A percentile compares a stretch with the other conserved stretches of the same genome.
Conservation (phyloP, 768 basidiomycete genomes). For the Lyophyllum semitale region DNA sequence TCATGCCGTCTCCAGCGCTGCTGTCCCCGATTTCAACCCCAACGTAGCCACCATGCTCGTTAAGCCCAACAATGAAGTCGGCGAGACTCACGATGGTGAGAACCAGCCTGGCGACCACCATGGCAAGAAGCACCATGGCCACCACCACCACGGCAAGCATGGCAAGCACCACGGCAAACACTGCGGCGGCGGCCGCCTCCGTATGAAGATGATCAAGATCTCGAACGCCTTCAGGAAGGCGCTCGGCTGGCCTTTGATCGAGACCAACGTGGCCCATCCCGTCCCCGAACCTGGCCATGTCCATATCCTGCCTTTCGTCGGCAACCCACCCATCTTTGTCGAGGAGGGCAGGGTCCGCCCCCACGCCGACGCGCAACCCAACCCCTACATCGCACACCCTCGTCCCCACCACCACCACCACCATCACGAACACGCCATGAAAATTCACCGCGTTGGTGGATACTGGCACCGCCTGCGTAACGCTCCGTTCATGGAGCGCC, state of each 20-base stretch:
- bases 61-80: background rate
- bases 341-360: constrained; percentile 2
- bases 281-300: constrained; percentile 19
- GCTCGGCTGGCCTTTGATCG: constrained; percentile 55
- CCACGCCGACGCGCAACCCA: constrained; percentile 5
- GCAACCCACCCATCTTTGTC: constrained; percentile 21
- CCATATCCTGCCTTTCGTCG: constrained; percentile 36
- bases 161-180: constrained; percentile 12
- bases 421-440: too few species aligned
- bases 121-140: too few species aligned
- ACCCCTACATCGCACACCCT: constrained; percentile 19
- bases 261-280: constrained; percentile 14
- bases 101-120: too few species aligned
- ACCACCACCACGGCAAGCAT: background rate
- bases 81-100: background rate
- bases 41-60: constrained; percentile 19
- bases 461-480: constrained; percentile 28
- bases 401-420: constrained; percentile 25
- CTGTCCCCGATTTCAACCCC: constrained; percentile 21
- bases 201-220: constrained; percentile 50
- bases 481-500: constrained; percentile 54
- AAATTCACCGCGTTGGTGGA: too few species aligned
- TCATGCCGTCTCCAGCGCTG: constrained; percentile 32
- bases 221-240: constrained; percentile 57
- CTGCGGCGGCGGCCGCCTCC: constrained; percentile 36